phyloP scores from a whole-genome alignment of 2,329 filamentous ascomycete species.

The Pseudocercospora fuligena region DNA sequence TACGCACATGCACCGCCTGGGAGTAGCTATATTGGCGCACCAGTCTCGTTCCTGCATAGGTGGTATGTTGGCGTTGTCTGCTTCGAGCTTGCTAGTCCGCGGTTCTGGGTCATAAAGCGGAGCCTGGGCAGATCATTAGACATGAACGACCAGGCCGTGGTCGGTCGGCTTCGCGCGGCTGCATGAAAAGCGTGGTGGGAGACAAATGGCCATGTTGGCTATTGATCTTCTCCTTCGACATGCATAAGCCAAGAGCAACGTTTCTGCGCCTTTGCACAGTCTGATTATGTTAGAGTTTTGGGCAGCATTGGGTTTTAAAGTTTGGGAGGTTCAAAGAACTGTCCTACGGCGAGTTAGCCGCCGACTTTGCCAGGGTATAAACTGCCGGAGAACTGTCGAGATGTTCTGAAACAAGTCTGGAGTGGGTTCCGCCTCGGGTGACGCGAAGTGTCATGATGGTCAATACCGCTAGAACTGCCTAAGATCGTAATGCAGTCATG shows the following conservation, averaged over 20 bases:
- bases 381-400: conserved; percentile 12
- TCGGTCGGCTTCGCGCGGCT: conserved; percentile 4
- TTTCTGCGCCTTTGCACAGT: background rate
- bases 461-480: background rate
- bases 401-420: conserved; percentile 1
- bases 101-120: conserved; percentile 7
- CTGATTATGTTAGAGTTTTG: background rate
- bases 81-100: conserved; percentile 8
- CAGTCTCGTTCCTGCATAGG: conserved; percentile 1
- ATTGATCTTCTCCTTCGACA: background rate
- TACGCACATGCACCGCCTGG: background rate
- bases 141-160: background rate
- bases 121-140: conserved; percentile 3
- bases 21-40: background rate
- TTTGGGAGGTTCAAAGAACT: background rate
- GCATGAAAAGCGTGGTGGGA: background rate
- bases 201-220: background rate
- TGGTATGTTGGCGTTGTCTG: conserved; percentile 1
- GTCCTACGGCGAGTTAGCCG: background rate
- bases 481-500: background rate
- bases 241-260: conserved; percentile 8
- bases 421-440: background rate
- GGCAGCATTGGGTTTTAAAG: background rate
- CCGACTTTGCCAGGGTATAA: conserved; percentile 6
- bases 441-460: conserved; percentile 3